Percentiles rank a stretch among this genome's conserved stretches.
phyloP scores from a whole-genome alignment of 2,329 filamentous ascomycete species.

The Emmonsiellopsis sp. region DNA sequence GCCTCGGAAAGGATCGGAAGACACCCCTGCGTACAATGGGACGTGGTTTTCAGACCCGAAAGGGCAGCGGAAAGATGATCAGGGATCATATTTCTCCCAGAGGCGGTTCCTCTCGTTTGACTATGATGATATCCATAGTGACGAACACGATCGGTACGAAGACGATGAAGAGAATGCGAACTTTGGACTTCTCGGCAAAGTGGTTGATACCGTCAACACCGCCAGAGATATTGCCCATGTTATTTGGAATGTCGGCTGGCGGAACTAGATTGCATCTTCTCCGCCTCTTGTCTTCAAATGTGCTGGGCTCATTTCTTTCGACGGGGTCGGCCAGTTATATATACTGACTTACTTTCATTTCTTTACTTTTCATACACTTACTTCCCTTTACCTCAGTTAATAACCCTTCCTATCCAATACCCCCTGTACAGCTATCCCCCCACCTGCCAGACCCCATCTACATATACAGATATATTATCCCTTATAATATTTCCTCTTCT shows the following conservation, averaged over 20 bases:
- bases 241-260: conserved; percentile 19
- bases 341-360: too few relatives aligned
- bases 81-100: conserved; percentile 4
- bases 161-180: conserved; percentile 2
- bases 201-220: conserved; percentile 15
- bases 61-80: neutral
- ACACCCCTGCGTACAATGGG: neutral
- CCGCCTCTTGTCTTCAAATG: too few relatives aligned
- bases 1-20: neutral
- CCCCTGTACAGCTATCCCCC: too few relatives aligned
- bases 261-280: conserved; percentile 3
- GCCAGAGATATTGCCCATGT: conserved; percentile 17
- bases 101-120: conserved; percentile 9
- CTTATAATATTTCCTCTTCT: too few relatives aligned
- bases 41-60: conserved; percentile 20
- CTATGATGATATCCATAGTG: conserved; percentile 5
- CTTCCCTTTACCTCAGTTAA: too few relatives aligned
- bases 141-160: neutral
- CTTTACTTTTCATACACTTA: too few relatives aligned
- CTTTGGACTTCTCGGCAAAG: conserved; percentile 10
- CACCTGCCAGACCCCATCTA: too few relatives aligned
- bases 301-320: too few relatives aligned
- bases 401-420: too few relatives aligned
- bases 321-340: too few relatives aligned
- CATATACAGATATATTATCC: too few relatives aligned